Evolutionary conservation across 2,329 filamentous ascomycete species (phyloP).

Genomic region (Aureobasidium sp.): DNA sequence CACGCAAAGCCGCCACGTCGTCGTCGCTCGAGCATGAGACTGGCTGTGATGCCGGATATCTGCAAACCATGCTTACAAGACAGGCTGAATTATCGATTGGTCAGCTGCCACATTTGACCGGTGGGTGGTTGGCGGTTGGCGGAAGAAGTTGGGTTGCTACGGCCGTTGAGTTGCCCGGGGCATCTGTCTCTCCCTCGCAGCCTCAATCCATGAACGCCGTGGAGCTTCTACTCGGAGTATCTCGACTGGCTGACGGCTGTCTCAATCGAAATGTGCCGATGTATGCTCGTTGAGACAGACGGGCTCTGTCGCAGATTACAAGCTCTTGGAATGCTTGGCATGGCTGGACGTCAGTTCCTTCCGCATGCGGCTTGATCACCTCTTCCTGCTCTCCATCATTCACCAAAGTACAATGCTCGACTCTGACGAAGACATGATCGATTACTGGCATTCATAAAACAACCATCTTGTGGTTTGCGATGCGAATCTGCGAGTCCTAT

Average conservation of each 20-base stretch:
- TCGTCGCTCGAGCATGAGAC: neutral
- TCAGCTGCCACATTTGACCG: neutral
- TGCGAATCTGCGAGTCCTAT: neutral
- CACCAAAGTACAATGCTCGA: neutral
- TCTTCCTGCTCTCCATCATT: neutral
- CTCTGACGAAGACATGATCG: neutral
- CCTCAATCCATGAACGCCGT: neutral
- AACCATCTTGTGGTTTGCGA: neutral
- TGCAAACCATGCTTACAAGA: neutral
- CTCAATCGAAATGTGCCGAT: neutral
- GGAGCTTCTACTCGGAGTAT: neutral
- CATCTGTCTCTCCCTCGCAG: neutral
- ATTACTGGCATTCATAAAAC: neutral
- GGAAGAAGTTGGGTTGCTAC: neutral
- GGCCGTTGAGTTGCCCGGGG: neutral
- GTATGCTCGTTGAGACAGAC: neutral
- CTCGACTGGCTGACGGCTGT: neutral
- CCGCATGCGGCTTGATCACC: neutral
- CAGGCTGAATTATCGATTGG: neutral
- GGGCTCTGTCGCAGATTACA: neutral
- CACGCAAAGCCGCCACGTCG: neutral
- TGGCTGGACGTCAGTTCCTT: neutral
- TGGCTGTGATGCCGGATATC: neutral
- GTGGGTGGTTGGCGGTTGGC: neutral
- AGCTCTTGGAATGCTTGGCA: constrained; percentile 1